Percentiles rank a stretch among this genome's conserved stretches.
These are phyloP conservation scores for Xylaria nigripes DNA, from an alignment of 495 filamentous ascomycete genomes.

Conservation along the genomic window DNA sequence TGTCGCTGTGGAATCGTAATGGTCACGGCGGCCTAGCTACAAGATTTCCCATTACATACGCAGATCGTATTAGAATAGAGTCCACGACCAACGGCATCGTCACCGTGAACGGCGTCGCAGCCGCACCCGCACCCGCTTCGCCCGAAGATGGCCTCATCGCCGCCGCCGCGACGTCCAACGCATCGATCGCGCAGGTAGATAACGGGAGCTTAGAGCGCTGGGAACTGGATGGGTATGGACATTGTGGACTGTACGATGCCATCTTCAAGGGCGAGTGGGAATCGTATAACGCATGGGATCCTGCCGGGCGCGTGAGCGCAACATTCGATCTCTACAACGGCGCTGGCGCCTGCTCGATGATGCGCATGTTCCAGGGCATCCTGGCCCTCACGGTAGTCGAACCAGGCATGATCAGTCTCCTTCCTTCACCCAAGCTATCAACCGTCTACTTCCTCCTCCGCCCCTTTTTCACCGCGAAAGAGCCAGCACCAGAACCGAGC, in stretches of 20 bases:
- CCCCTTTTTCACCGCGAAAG: constrained; percentile 67
- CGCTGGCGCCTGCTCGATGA: constrained; percentile 75
- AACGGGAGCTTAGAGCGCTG: constrained; percentile 82
- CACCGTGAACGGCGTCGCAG: constrained; percentile 23
- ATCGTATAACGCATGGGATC: constrained; percentile 78
- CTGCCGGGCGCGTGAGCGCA: constrained; percentile 60
- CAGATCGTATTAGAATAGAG: constrained; percentile 75
- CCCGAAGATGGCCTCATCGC: constrained; percentile 36
- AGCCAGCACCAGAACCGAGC: constrained; percentile 29
- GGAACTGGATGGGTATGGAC: constrained; percentile 77
- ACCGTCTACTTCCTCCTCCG: constrained; percentile 83
- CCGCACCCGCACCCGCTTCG: constrained; percentile 16
- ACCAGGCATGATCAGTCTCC: constrained; percentile 76
- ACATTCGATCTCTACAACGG: constrained; percentile 80
- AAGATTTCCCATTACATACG: constrained; percentile 66
- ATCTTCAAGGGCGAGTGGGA: constrained; percentile 80
- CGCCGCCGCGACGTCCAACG: constrained; percentile 34
- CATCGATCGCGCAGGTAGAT: constrained; percentile 65
- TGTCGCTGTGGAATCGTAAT: constrained; percentile 74
- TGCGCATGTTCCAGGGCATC: constrained; percentile 86
- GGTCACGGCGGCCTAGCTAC: constrained; percentile 50
- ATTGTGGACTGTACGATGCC: constrained; percentile 59
- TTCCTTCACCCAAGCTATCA: constrained; percentile 69
- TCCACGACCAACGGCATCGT: constrained; percentile 34
- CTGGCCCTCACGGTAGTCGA: constrained; percentile 71